Evolutionary conservation across 495 filamentous ascomycete species (phyloP), one percentile per base, ranked within the genome.

Genomic region (Pseudomonodictys pantanalensis): DNA sequence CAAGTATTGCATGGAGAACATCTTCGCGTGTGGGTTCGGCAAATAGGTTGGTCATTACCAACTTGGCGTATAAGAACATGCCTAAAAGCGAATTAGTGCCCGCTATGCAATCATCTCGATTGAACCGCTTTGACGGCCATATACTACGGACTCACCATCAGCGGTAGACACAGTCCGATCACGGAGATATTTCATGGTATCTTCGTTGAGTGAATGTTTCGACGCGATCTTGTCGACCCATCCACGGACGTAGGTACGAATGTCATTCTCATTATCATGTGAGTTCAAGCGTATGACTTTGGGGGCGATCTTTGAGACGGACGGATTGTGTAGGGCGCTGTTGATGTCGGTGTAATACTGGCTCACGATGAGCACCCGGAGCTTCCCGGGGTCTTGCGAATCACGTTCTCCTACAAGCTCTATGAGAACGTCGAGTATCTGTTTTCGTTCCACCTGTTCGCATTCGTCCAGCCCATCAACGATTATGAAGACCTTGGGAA

Each of bases 31-130:
- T 69, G 2, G 65, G 50, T 51, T 79, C 76, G 7, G 60, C 44
- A 2, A 65, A 39, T 15, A 81, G 56, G 47, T 79, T 74, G 11
- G 69, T 53, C 43, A 79, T 69, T 9, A 77, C 75, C 25, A 81
- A 65, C n/a, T 69, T 67, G 15, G 76, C 76, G 58, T 71, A 81
- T 4, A 81, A 63, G 64, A 79, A 81, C 76, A 80, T 80, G 12
- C 76, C 78, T 79, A 6, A 20, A 11, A 3, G 25, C 39, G 15
- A 33, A 64, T 38, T 22, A 41, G 20, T 23, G 32, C 49, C 22
- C 4, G 18, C 45, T 9, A 6, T 7, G 8, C 4, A 12, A 5
- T 23, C 10, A 7, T 17, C 45, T 26, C 2, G 43, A 38, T 6
- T 47, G 18, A n/a, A n/a, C n/a, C n/a, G n/a, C n/a, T n/a, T 8